phyloP scores from a whole-genome alignment of 805 yeast genomes.

The Kuraishia molischiana region DNA sequence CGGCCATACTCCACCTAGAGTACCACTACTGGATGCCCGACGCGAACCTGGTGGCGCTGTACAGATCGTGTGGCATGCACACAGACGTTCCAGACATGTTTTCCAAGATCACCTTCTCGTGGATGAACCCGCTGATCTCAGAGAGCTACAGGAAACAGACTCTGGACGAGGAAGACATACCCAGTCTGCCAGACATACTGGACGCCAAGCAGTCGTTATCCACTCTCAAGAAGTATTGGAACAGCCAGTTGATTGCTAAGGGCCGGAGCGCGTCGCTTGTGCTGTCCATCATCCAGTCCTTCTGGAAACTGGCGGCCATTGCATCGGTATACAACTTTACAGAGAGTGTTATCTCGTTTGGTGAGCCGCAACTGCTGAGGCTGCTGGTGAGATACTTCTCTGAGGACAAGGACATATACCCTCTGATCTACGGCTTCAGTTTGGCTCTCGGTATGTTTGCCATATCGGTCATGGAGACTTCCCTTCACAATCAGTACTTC shows the following conservation, averaged over 20 bases:
- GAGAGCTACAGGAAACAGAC: slow-evolving; percentile 41
- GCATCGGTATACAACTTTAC: slow-evolving; percentile 26
- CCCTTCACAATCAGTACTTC: slow-evolving; percentile 60
- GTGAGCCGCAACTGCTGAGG: slow-evolving; percentile 50
- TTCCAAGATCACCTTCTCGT: slow-evolving; percentile 68
- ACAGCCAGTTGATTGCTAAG: slow-evolving; percentile 16
- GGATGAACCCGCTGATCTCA: slow-evolving; percentile 85
- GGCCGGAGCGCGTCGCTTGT: slow-evolving; percentile 16
- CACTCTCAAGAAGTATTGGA: slow-evolving; percentile 24
- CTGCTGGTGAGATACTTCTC: slow-evolving; percentile 36
- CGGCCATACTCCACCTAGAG: slow-evolving; percentile 31
- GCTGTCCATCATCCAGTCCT: slow-evolving; percentile 24
- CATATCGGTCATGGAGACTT: slow-evolving; percentile 50
- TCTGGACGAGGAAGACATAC: slow-evolving; percentile 27
- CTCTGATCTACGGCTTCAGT: slow-evolving; percentile 49
- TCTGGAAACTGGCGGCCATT: slow-evolving; percentile 24
- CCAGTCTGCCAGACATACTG: slow-evolving; percentile 28
- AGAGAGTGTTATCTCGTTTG: slow-evolving; percentile 28
- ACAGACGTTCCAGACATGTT: slow-evolving; percentile 44
- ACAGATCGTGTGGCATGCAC: slow-evolving; percentile 19
- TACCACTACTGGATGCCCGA: slow-evolving; percentile 27
- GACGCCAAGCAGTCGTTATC: slow-evolving; percentile 23
- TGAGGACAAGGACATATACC: slow-evolving; percentile 21
- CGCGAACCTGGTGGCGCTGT: slow-evolving; percentile 24
- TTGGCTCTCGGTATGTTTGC: slow-evolving; percentile 57